Conservation (phyloP, 192 early-diverging fungal genomes). For the Globomyces pollinis-pini region DNA sequence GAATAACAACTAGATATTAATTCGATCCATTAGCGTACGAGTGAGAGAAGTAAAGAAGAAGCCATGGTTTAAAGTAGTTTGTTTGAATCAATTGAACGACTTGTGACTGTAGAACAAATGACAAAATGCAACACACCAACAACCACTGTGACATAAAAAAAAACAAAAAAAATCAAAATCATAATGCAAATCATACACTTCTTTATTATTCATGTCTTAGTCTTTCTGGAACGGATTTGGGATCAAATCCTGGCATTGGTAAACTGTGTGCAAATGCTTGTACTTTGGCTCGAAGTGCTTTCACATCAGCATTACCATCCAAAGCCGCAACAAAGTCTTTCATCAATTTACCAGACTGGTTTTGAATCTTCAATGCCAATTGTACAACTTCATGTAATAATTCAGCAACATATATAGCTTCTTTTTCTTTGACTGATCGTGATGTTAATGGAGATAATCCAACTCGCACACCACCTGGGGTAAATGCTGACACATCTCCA, state of each 20-base stretch:
- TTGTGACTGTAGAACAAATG: conserved; percentile 22
- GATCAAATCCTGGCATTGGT: conserved; percentile 95
- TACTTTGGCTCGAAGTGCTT: conserved; percentile 75
- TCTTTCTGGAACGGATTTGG: conserved; percentile 31
- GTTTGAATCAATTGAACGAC: conserved; percentile 53
- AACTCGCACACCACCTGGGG: conserved; percentile 96
- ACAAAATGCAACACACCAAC: background rate
- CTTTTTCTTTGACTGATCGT: conserved; percentile 91
- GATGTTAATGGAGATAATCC: conserved; percentile 94
- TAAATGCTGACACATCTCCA: conserved; percentile 91
- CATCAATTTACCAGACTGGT: conserved; percentile 83
- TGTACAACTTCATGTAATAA: conserved; percentile 91
- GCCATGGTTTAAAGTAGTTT: conserved; percentile 54
- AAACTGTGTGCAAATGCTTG: conserved; percentile 86
- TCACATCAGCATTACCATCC: conserved; percentile 70
- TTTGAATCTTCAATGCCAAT: conserved; percentile 81
- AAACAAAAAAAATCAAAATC: background rate
- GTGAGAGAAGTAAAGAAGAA: conserved; percentile 48
- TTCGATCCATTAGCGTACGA: no score
- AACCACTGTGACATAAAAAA: background rate
- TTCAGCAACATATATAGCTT: conserved; percentile 94
- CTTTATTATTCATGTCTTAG: conserved; percentile 14
- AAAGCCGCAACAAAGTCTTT: conserved; percentile 94
- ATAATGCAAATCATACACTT: background rate
- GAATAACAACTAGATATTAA: background rate